phyloP scores from a whole-genome alignment of 805 yeast species.

The Candida bentonensis region DNA sequence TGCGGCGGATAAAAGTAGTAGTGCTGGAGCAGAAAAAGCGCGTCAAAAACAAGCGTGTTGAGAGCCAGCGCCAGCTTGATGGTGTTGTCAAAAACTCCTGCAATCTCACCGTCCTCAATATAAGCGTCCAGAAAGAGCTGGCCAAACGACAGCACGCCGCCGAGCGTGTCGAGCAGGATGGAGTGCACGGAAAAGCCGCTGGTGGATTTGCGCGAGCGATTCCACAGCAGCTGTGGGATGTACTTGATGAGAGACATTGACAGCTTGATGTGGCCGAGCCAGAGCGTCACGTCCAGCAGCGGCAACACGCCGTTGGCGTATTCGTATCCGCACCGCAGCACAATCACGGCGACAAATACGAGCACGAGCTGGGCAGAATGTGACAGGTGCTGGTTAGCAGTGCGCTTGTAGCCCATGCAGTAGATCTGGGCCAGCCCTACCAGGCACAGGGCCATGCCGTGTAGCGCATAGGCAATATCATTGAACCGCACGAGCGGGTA shows the following conservation, averaged over 20 bases:
- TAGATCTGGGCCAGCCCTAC: conserved; percentile 25
- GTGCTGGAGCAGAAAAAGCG: conserved; percentile 20
- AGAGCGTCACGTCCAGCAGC: conserved; percentile 26
- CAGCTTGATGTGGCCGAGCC: conserved; percentile 32
- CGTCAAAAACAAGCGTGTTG: conserved; percentile 21
- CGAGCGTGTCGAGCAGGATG: conserved; percentile 28
- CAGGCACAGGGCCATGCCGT: conserved; percentile 27
- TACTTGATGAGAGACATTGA: conserved; percentile 31
- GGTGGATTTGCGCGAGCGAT: conserved; percentile 28
- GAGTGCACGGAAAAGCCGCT: conserved; percentile 31
- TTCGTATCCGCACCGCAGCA: not conserved
- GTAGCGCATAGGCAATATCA: conserved; percentile 31
- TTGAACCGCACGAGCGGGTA: conserved; percentile 29
- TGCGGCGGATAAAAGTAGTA: conserved; percentile 1
- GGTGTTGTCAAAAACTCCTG: conserved; percentile 26
- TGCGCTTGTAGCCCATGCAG: conserved; percentile 23
- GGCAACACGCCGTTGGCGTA: conserved; percentile 12
- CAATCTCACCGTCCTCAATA: conserved; percentile 18
- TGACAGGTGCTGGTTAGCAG: conserved; percentile 18
- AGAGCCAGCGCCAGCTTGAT: conserved; percentile 30
- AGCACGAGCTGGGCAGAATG: conserved; percentile 14
- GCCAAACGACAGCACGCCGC: conserved; percentile 26
- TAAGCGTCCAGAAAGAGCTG: conserved; percentile 30
- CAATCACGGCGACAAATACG: conserved; percentile 9
- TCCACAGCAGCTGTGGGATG: conserved; percentile 33